A percentile compares a stretch with the other conserved stretches of the same genome.
Evolutionary conservation across 768 basidiomycete genomes (phyloP).

Genomic region (Naganishia randhawae): DNA sequence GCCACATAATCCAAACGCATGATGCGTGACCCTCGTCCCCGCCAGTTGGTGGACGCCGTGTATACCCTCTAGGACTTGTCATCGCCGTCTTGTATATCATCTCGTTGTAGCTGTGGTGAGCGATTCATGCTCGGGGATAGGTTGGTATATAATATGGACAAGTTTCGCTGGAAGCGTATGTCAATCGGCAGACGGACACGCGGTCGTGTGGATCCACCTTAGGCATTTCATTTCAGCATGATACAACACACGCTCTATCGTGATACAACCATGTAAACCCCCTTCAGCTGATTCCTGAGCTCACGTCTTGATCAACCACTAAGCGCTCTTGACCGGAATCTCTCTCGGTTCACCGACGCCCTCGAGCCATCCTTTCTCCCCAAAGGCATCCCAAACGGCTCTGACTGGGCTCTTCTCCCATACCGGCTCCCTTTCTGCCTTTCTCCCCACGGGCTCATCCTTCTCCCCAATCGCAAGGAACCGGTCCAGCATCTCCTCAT

Average conservation of each 20-base stretch:
- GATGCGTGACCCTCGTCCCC: not conserved
- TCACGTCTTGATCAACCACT: not conserved
- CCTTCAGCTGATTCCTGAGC: not conserved
- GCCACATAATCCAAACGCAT: slow-evolving; percentile 18
- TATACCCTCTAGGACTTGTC: not conserved
- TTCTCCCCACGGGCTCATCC: not conserved
- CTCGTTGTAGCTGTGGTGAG: not conserved
- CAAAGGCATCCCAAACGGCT: slow-evolving; percentile 16
- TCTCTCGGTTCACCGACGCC: slow-evolving; percentile 25
- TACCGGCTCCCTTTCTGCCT: not conserved
- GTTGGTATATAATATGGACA: not conserved
- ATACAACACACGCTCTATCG: too few species aligned
- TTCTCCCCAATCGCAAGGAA: slow-evolving; percentile 6
- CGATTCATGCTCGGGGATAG: not conserved
- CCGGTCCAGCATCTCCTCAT: slow-evolving; percentile 9
- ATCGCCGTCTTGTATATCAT: not conserved
- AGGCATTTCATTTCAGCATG: too few species aligned
- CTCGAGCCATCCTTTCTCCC: slow-evolving; percentile 24
- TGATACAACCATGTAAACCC: not conserved
- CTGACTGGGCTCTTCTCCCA: slow-evolving; percentile 19
- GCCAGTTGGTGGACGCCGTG: not conserved
- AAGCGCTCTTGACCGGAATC: not conserved
- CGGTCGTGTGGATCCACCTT: too few species aligned
- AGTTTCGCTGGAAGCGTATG: too few species aligned
- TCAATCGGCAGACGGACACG: too few species aligned